Evolutionary conservation across 495 filamentous ascomycete genomes (phyloP).

Genomic region (Neurospora sp.): DNA sequence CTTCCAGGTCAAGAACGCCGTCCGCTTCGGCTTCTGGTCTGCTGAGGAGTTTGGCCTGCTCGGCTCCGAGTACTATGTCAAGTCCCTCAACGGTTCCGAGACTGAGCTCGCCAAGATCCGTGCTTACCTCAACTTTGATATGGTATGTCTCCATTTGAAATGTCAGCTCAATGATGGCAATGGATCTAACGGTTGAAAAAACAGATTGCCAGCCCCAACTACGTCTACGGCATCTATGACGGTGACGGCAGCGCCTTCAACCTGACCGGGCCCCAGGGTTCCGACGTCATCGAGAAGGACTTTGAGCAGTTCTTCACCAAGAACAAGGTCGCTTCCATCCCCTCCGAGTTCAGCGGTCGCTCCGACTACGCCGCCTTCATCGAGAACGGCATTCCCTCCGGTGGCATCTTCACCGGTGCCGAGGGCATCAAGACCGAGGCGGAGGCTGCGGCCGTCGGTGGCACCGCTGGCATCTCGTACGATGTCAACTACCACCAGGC

Average conservation of each 20-base stretch:
- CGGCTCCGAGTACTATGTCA: constrained; percentile 53
- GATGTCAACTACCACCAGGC: constrained; percentile 55
- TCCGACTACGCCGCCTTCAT: constrained; percentile 64
- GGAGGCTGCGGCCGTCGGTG: constrained; percentile 49
- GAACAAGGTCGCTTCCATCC: constrained; percentile 30
- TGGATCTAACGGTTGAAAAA: neutral
- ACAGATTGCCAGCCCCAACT: constrained; percentile 59
- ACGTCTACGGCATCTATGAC: constrained; percentile 57
- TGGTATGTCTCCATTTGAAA: constrained; percentile 24
- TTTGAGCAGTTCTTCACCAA: constrained; percentile 52
- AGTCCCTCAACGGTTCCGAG: constrained; percentile 25
- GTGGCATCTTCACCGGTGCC: constrained; percentile 61
- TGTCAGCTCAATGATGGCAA: neutral
- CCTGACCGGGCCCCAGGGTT: constrained; percentile 51
- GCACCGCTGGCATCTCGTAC: constrained; percentile 45
- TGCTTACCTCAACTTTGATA: constrained; percentile 70
- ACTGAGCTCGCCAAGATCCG: constrained; percentile 43
- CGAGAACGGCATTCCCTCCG: constrained; percentile 49
- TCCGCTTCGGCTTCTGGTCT: constrained; percentile 62
- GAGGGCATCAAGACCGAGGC: constrained; percentile 54
- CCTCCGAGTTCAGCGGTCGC: constrained; percentile 52
- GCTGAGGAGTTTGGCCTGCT: constrained; percentile 57
- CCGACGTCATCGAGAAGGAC: constrained; percentile 50
- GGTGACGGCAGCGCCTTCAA: constrained; percentile 57
- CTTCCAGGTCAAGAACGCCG: constrained; percentile 52